phyloP scores from a whole-genome alignment of 1,284 basidiomycete species.

The Ganoderma boninense region DNA sequence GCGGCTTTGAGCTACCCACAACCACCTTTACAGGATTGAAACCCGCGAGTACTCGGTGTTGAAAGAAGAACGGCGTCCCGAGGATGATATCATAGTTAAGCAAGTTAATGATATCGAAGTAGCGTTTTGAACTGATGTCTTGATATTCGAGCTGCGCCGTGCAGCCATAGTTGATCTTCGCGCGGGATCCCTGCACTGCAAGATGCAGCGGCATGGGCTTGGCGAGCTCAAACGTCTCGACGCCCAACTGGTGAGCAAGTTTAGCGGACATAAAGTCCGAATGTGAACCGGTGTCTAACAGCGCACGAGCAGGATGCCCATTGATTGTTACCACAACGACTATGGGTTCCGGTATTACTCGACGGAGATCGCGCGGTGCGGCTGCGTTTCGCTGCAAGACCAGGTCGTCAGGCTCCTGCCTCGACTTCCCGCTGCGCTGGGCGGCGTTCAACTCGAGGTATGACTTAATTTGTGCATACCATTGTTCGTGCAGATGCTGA shows the following conservation, averaged over 20 bases:
- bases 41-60: not conserved
- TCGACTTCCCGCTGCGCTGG: not conserved
- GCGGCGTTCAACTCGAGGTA: not conserved
- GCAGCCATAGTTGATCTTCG: not conserved
- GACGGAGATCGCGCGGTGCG: not conserved
- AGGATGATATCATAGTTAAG: slow-evolving; percentile 3
- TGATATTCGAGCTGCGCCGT: slow-evolving; percentile 38
- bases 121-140: slow-evolving; percentile 30
- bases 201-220: slow-evolving; percentile 41
- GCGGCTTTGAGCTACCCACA: not conserved
- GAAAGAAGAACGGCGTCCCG: slow-evolving; percentile 4
- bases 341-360: slow-evolving; percentile 37
- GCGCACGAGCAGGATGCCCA: slow-evolving; percentile 38
- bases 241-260: slow-evolving; percentile 44
- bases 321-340: slow-evolving; percentile 43
- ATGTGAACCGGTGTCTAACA: slow-evolving; percentile 47
- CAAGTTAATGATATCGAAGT: slow-evolving; percentile 32
- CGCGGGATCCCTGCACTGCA: slow-evolving; percentile 29
- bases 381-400: not conserved
- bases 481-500: not conserved
- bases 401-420: not conserved
- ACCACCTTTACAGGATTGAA: not conserved
- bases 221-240: slow-evolving; percentile 25
- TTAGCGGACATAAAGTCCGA: slow-evolving; percentile 48
- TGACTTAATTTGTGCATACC: not conserved